Base-by-base conservation (phyloP, 2,329 filamentous ascomycete genomes). In the Ascochyta rabiei region DNA sequence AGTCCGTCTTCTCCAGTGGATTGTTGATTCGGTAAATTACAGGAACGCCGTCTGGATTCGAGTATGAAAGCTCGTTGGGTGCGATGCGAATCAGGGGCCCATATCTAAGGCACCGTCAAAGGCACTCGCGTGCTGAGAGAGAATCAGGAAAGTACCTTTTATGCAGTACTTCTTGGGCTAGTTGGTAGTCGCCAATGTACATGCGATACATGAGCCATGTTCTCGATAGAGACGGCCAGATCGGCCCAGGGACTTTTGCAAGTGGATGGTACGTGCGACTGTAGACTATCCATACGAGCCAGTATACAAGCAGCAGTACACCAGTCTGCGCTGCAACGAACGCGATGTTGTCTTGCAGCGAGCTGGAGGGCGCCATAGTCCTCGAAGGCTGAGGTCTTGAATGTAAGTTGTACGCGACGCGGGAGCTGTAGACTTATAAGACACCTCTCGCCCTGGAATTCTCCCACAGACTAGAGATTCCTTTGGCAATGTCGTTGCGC, bases 31-130 rank as follows among this genome's bases (percentile, higher is more conserved):
- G 60, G 41, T 70, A 70, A n/a, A 70, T 59, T 1, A 52, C 42
- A 1, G 60, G 46, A 2, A 67, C 58, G 4, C 61, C 61, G 12
- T 48, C 53, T 8, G 61, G 59, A 10, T 66, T 59, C 3, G 53
- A 50, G 21, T 56, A 59, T 0, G 57, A 53, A 3, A 68, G 50
- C 39, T 82, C 79, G 47, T 80, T 75, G 9, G 66, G 80, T 2
- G 74, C 75, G 35, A 81, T 68, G 6, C 81, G 78, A n/a, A 83
- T 76, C 1, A 83, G 73, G 0, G 73, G 70, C 6, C 53, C 56
- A 10, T 55, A 52, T 21, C 41, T 46, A 15, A 16, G 6, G 13
- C 15, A 6, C 1, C 12, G 10, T 54, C 16, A 45, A 7, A 5
- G 9, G 15, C 12, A 6, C 21, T 18, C 12, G n/a, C 7, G 16